phyloP scores from a whole-genome alignment of 176 grass and related monocot species.

The Puya raimondii region DNA sequence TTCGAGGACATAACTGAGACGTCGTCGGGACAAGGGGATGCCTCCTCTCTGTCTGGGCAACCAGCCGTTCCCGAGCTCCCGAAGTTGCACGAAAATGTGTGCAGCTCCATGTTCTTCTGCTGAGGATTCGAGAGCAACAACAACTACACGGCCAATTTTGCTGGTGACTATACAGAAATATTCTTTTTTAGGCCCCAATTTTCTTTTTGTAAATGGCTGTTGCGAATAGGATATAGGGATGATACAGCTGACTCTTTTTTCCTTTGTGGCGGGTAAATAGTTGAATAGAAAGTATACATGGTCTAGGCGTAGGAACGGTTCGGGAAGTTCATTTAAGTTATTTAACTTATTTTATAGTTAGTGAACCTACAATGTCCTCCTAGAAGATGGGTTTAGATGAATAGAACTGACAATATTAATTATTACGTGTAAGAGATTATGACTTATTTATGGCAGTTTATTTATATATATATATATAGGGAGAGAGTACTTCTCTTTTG shows the following conservation, averaged over 20 bases:
- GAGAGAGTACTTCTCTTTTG: too few relatives aligned
- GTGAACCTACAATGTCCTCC: too few relatives aligned
- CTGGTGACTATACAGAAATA: background rate
- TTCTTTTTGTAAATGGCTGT: background rate
- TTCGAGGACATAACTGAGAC: conserved; percentile 34
- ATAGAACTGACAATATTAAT: too few relatives aligned
- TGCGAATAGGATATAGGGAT: background rate
- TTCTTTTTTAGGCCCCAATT: background rate
- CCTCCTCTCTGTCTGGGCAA: background rate
- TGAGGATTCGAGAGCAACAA: conserved; percentile 2
- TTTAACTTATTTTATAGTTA: too few relatives aligned
- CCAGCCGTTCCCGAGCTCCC: conserved; percentile 27
- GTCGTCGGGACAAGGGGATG: conserved; percentile 8
- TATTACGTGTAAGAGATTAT: too few relatives aligned
- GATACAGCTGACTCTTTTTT: background rate
- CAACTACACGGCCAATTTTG: background rate
- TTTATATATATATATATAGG: too few relatives aligned
- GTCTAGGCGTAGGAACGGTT: too few relatives aligned
- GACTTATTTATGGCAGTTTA: too few relatives aligned
- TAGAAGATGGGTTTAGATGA: too few relatives aligned
- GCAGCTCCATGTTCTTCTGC: conserved; percentile 55
- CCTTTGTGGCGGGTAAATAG: too few relatives aligned
- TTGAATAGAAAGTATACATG: too few relatives aligned
- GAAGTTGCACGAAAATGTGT: conserved; percentile 25
- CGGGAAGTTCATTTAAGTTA: too few relatives aligned